These are phyloP conservation scores for Rubroboletus pulcherrimus DNA, from an alignment of 768 basidiomycete genomes.

Conservation along the genomic window DNA sequence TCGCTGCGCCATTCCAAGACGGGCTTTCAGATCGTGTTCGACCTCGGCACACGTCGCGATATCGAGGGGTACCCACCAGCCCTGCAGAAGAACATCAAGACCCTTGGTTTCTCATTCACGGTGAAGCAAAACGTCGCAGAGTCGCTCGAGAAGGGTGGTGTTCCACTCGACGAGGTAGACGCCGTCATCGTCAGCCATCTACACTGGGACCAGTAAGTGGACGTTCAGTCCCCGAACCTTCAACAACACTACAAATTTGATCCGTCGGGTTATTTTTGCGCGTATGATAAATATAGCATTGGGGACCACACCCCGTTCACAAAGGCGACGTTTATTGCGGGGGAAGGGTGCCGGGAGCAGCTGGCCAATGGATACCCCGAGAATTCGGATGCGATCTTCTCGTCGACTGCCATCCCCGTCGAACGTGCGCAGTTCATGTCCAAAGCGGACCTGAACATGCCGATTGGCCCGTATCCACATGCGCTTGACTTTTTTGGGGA, in stretches of 20 bases:
- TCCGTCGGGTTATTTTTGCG: not conserved
- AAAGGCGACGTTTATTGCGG: slow-evolving; percentile 46
- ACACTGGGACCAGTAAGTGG: slow-evolving; percentile 45
- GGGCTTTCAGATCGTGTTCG: slow-evolving; percentile 44
- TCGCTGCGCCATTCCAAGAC: slow-evolving; percentile 45
- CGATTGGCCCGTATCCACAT: slow-evolving; percentile 48
- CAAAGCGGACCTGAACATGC: slow-evolving; percentile 29
- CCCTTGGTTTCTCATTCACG: not conserved
- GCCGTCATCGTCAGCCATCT: slow-evolving; percentile 49
- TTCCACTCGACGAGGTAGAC: slow-evolving; percentile 40
- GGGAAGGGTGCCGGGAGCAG: slow-evolving; percentile 35
- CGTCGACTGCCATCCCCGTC: slow-evolving; percentile 35
- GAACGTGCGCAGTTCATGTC: slow-evolving; percentile 39
- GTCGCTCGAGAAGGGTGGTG: slow-evolving; percentile 48
- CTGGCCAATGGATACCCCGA: slow-evolving; percentile 42
- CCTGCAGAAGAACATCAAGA: slow-evolving; percentile 19
- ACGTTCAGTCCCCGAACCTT: not conserved
- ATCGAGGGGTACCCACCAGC: slow-evolving; percentile 39
- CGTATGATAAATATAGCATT: slow-evolving; percentile 20
- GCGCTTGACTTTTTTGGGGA: slow-evolving; percentile 55
- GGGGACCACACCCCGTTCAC: slow-evolving; percentile 47
- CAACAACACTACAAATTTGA: not conserved
- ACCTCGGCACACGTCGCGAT: slow-evolving; percentile 53
- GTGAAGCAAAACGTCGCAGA: slow-evolving; percentile 40
- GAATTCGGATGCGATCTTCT: slow-evolving; percentile 33